phyloP scores from a whole-genome alignment of 352 stramenopile genomes.

The Phytophthora citricola region DNA sequence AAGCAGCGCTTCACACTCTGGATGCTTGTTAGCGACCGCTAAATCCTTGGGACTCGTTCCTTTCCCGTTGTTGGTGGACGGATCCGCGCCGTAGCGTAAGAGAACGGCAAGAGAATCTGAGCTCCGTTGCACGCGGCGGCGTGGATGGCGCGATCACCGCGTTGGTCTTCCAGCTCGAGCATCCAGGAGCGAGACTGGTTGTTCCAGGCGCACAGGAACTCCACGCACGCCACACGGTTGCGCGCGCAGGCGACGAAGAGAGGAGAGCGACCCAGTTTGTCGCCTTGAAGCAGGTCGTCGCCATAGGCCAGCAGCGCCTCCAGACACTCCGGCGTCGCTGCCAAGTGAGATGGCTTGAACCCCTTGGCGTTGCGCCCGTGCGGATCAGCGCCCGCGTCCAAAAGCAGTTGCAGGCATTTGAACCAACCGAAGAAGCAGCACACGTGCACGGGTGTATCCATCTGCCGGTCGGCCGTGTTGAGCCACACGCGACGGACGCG shows the following conservation, averaged over 20 bases:
- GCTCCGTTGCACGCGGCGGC: constrained; percentile 69
- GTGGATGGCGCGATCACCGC: constrained; percentile 65
- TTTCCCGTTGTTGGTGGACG: constrained; percentile 52
- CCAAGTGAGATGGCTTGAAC: constrained; percentile 73
- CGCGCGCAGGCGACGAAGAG: constrained; percentile 72
- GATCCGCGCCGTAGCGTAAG: constrained; percentile 59
- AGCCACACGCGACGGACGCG: constrained; percentile 47
- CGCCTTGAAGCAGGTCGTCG: constrained; percentile 69
- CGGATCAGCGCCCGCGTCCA: constrained; percentile 62
- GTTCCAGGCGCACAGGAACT: constrained; percentile 73
- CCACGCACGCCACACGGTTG: constrained; percentile 55
- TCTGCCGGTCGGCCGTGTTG: constrained; percentile 60
- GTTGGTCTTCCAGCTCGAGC: constrained; percentile 71
- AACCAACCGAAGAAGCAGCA: constrained; percentile 78
- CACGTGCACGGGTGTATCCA: constrained; percentile 74
- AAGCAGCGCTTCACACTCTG: constrained; percentile 52
- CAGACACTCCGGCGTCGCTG: constrained; percentile 59
- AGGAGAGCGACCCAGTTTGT: constrained; percentile 68
- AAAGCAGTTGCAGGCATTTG: constrained; percentile 50
- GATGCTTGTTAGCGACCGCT: constrained; percentile 53
- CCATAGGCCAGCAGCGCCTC: constrained; percentile 60
- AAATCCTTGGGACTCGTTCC: constrained; percentile 60
- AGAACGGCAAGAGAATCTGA: constrained; percentile 48
- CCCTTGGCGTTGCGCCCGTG: constrained; percentile 73
- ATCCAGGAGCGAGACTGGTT: constrained; percentile 72